Conservation (phyloP, 2,329 filamentous ascomycete genomes). For the Calonectria montana region DNA sequence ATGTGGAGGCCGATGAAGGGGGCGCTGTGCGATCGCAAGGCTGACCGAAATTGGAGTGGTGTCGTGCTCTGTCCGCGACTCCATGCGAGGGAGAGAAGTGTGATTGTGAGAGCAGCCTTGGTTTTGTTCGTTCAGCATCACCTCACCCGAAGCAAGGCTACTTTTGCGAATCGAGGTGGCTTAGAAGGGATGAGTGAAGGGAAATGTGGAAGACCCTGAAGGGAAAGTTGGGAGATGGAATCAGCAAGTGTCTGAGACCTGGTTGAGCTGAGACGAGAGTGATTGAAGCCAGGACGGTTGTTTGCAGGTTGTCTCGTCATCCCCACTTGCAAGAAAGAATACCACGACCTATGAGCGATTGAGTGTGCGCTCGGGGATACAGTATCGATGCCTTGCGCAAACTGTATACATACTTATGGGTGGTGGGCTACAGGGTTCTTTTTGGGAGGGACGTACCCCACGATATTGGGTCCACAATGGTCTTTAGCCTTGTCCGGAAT, state of each 20-base stretch:
- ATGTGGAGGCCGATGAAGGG: not conserved
- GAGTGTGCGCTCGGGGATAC: constrained; percentile 9
- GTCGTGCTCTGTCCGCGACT: constrained; percentile 2
- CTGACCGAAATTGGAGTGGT: not conserved
- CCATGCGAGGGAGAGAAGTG: constrained; percentile 21
- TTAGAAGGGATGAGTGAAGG: not conserved
- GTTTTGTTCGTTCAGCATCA: constrained; percentile 14
- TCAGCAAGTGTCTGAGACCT: not conserved
- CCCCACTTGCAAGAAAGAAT: constrained; percentile 17
- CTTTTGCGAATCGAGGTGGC: constrained; percentile 1
- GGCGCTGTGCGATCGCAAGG: not conserved
- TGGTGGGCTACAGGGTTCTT: not conserved
- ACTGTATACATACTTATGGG: constrained; percentile 3
- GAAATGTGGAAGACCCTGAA: not conserved
- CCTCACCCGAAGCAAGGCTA: constrained; percentile 5
- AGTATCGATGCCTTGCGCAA: not conserved
- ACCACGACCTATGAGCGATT: constrained; percentile 14
- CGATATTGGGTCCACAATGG: not conserved
- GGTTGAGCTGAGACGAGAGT: constrained; percentile 4
- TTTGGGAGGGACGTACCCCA: not conserved
- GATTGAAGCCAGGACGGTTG: constrained; percentile 9
- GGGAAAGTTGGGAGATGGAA: not conserved
- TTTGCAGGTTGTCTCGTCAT: constrained; percentile 23
- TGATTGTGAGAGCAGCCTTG: constrained; percentile 12
- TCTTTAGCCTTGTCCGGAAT: not conserved